Base-by-base conservation (phyloP, 805 yeast species). In the Metschnikowia kofuensis region DNA sequence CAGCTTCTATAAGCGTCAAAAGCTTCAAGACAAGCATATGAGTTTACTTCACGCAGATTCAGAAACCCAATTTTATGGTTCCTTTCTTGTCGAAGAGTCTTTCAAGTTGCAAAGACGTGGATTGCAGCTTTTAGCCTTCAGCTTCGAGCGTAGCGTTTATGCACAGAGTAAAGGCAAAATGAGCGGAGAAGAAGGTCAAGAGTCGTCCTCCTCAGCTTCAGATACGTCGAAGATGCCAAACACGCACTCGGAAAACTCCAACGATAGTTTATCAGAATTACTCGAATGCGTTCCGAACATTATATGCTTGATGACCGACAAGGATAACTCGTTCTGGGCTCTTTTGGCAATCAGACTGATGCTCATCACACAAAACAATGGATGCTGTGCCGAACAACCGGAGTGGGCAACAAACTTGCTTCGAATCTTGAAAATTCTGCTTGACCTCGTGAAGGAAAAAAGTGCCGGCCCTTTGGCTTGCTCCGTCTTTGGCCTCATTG, bases 381-480 rank as follows among this genome's bases (percentile, higher is more conserved):
- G 34, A 6, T 28, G 27, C 8, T 35, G 28, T 7, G 10, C 31
- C 2, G 45, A 15, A 14, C 36, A 15, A 6, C 45, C 45, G 9
- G 10, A 14, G 2, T 26, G 44, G 16, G 30, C 40, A 14, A 45
- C 44, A 12, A 16, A 35, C 14, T 14, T 49, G 6, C 46, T 45
- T 30, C 72, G 62, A 43, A 34, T 69, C 4, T 41, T 74, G 35
- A 74, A 70, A 40, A 55, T 69, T 30, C 51, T 72, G 16, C 55
- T 77, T 6, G 74, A 70, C 14, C 56, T 67, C 45, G 43, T 78
- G 27, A 76, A 74, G 39, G 61, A 62, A 26, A 59, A 54, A 10
- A 45, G 47, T 2, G 48, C 65, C 6, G 59, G 63, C 26, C 53
- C 47, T 5, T 44, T 63, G 7, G 61, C 80, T 0, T 71, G 77